Conservation (phyloP, 148 eudicot genomes). For the Amaranthus cruentus region DNA sequence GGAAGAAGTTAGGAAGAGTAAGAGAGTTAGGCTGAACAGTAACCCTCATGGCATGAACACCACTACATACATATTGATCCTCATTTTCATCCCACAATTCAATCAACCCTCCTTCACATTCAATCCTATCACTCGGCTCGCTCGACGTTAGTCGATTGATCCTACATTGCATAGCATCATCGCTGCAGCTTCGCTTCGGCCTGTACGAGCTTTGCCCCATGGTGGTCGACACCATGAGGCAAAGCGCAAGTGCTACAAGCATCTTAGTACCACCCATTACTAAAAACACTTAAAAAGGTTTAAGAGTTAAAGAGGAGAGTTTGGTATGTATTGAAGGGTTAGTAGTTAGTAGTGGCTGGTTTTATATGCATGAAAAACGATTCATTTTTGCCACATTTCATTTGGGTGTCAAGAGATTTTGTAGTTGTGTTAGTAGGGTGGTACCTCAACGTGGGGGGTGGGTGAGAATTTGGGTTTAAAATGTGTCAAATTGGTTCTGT, state of each 20-base stretch:
- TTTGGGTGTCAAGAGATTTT: constrained; percentile 6
- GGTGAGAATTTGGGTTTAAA: neutral
- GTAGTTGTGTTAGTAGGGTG: constrained; percentile 1
- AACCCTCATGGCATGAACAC: constrained; percentile 44
- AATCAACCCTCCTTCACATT: constrained; percentile 53
- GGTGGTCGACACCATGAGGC: constrained; percentile 20
- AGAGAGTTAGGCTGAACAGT: constrained; percentile 45
- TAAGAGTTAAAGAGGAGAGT: neutral
- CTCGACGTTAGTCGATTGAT: constrained; percentile 30
- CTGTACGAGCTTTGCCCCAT: constrained; percentile 7
- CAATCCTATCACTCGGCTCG: constrained; percentile 41
- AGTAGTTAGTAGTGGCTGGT: neutral
- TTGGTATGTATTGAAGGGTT: neutral
- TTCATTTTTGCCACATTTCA: constrained; percentile 27
- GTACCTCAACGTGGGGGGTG: constrained; percentile 18
- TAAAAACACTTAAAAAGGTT: neutral
- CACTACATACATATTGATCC: constrained; percentile 66
- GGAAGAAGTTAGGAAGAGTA: constrained; percentile 49
- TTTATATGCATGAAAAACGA: constrained; percentile 14
- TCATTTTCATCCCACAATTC: constrained; percentile 58
- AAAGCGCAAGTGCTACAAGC: constrained; percentile 20
- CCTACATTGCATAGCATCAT: constrained; percentile 47
- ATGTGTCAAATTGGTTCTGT: constrained; percentile 25
- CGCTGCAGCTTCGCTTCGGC: constrained; percentile 14
- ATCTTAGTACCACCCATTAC: constrained; percentile 25